phyloP scores from a whole-genome alignment of 2,329 filamentous ascomycete species.

The Paecilomyces variotii region DNA sequence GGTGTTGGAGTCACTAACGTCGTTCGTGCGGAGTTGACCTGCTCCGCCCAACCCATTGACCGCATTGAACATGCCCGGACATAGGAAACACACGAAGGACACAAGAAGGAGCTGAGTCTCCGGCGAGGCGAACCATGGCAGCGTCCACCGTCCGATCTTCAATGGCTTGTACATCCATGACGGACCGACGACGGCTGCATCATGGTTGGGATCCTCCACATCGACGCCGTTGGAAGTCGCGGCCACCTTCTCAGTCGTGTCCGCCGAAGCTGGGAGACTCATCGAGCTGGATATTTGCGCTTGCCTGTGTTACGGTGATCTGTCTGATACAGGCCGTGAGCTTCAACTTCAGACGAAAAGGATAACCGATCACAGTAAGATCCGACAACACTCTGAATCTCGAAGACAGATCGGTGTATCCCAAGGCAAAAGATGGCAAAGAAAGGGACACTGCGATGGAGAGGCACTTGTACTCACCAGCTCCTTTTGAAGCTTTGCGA shows the following conservation, averaged over 20 bases:
- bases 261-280: neutral
- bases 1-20: conserved; percentile 59
- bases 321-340: neutral
- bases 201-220: conserved; percentile 6
- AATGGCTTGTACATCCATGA: conserved; percentile 61
- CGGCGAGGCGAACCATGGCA: conserved; percentile 66
- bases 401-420: neutral
- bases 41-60: conserved; percentile 58
- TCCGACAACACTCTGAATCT: neutral
- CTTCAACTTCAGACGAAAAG: neutral
- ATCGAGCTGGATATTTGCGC: neutral
- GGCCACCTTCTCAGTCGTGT: conserved; percentile 15
- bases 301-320: neutral
- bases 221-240: conserved; percentile 23
- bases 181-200: conserved; percentile 21
- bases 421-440: neutral
- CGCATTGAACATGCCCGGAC: conserved; percentile 66
- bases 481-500: neutral
- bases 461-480: neutral
- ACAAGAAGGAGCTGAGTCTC: conserved; percentile 65
- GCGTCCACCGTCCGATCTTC: conserved; percentile 45
- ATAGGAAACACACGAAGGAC: conserved; percentile 62
- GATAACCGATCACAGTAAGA: neutral
- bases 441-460: neutral
- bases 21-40: conserved; percentile 50